phyloP scores from a whole-genome alignment of 352 stramenopile species.

The Phytophthora gonapodyides region DNA sequence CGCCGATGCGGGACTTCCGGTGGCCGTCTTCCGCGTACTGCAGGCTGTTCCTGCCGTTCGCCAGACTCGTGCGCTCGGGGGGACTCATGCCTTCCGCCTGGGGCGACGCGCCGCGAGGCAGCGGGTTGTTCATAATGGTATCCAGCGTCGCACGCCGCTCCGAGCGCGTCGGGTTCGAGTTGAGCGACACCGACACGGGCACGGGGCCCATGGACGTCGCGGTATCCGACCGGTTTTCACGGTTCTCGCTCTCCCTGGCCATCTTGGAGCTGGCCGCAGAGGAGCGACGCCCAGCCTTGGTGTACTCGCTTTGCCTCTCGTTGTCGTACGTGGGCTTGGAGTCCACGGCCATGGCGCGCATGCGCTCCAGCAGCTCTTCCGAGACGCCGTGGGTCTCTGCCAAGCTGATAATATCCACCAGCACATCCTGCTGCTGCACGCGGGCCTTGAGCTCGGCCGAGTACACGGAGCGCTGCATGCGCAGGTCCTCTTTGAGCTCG shows the following conservation, averaged over 20 bases:
- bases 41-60: slow-evolving; percentile 48
- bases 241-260: slow-evolving; percentile 31
- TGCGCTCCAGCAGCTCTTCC: slow-evolving; percentile 47
- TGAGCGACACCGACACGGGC: slow-evolving; percentile 61
- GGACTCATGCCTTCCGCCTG: slow-evolving; percentile 33
- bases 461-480: slow-evolving; percentile 82
- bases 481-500: slow-evolving; percentile 82
- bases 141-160: slow-evolving; percentile 53
- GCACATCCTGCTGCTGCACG: slow-evolving; percentile 44
- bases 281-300: slow-evolving; percentile 18
- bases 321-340: slow-evolving; percentile 72
- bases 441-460: slow-evolving; percentile 76
- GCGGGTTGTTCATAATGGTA: slow-evolving; percentile 56
- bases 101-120: slow-evolving; percentile 33
- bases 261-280: slow-evolving; percentile 24
- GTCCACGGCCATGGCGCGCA: slow-evolving; percentile 69
- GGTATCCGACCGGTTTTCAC: slow-evolving; percentile 62
- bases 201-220: slow-evolving; percentile 61
- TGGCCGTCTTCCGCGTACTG: slow-evolving; percentile 60
- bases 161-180: slow-evolving; percentile 26
- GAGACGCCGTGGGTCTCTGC: slow-evolving; percentile 61
- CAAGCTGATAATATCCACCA: slow-evolving; percentile 49
- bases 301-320: slow-evolving; percentile 39
- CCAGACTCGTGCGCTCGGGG: slow-evolving; percentile 38
- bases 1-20: slow-evolving; percentile 79